A percentile compares a stretch with the other conserved stretches of the same genome.
phyloP scores from a whole-genome alignment of 257 asterid species.

The Jacaranda copaia region DNA sequence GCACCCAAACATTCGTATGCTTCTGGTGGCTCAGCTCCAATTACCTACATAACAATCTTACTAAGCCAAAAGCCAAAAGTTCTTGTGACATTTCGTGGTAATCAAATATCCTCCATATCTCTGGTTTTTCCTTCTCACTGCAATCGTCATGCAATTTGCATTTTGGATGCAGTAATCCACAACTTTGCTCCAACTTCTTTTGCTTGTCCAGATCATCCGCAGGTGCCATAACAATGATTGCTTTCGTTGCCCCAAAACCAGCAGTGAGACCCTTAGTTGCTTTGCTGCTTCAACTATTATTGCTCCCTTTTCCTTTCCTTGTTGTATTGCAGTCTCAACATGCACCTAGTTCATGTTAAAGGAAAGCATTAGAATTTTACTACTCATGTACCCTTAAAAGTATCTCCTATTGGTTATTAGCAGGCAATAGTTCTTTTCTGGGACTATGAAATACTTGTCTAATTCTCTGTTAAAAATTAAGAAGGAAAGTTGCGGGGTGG shows the following conservation, averaged over 20 bases:
- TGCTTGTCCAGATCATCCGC: slow-evolving; percentile 57
- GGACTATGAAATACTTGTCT: neutral
- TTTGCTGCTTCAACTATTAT: slow-evolving; percentile 74
- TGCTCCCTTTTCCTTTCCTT: slow-evolving; percentile 75
- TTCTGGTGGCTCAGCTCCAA: neutral
- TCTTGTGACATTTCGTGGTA: slow-evolving; percentile 85
- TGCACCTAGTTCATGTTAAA: slow-evolving; percentile 54
- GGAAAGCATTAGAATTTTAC: slow-evolving; percentile 7
- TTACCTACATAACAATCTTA: neutral
- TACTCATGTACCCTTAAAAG: neutral
- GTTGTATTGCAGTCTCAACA: slow-evolving; percentile 62
- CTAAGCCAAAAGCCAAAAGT: slow-evolving; percentile 82
- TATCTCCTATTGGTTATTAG: neutral
- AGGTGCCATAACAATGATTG: slow-evolving; percentile 61
- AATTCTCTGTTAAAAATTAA: neutral
- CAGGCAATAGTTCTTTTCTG: neutral
- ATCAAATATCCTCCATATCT: slow-evolving; percentile 86
- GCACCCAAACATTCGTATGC: neutral
- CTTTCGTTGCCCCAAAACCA: slow-evolving; percentile 80
- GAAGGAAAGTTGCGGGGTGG: neutral
- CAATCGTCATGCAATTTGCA: slow-evolving; percentile 86
- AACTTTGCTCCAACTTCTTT: slow-evolving; percentile 47
- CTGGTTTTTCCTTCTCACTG: slow-evolving; percentile 78
- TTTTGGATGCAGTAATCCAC: slow-evolving; percentile 82
- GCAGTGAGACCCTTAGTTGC: slow-evolving; percentile 52